These are phyloP conservation scores for Inonotus hispidus DNA, from an alignment of 1,284 basidiomycete species.

Conservation along the genomic window DNA sequence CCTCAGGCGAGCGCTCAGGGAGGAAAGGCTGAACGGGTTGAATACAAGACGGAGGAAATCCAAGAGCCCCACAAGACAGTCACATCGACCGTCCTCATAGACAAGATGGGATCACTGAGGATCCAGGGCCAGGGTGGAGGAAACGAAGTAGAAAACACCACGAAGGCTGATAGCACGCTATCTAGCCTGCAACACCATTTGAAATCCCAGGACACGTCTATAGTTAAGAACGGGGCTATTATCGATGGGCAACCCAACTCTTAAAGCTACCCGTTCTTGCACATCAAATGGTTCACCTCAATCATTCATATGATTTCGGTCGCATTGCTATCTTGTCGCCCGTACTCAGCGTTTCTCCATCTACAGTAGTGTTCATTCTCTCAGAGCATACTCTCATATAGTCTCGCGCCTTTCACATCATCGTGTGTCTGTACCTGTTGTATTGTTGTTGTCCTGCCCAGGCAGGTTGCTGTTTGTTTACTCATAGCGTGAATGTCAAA, in stretches of 20 bases:
- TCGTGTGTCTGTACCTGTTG: not conserved
- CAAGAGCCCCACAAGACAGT: constrained; percentile 28
- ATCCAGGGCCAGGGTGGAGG: constrained; percentile 7
- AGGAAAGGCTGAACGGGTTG: not conserved
- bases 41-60: constrained; percentile 14
- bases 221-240: not conserved
- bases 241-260: not conserved
- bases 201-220: too few relatives aligned
- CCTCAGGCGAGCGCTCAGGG: not conserved
- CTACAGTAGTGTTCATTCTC: not conserved
- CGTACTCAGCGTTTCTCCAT: not conserved
- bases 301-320: not conserved
- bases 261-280: not conserved
- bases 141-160: constrained; percentile 3
- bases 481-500: not conserved
- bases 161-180: not conserved
- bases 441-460: not conserved
- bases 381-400: not conserved
- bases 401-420: not conserved
- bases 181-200: not conserved
- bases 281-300: not conserved
- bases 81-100: constrained; percentile 31
- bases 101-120: constrained; percentile 30
- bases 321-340: not conserved
- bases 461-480: constrained; percentile 1